These are phyloP conservation scores for Calonectria honghensis DNA, from an alignment of 2,329 filamentous ascomycete species.

Conservation along the genomic window DNA sequence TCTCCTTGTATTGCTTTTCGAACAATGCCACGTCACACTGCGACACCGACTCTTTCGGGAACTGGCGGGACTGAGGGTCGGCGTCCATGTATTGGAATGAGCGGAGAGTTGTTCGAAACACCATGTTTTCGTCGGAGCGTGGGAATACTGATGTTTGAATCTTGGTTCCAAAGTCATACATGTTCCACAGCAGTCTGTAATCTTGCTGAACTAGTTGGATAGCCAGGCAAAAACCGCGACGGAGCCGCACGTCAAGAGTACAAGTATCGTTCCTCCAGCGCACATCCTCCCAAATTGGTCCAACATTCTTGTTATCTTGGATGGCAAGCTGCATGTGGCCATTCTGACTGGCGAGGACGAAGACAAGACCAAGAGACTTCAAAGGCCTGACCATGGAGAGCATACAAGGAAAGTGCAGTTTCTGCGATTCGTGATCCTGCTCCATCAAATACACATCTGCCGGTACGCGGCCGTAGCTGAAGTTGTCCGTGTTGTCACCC, in stretches of 20 bases:
- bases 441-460: slow-evolving; percentile 86
- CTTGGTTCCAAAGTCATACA: slow-evolving; percentile 89
- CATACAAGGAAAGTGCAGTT: slow-evolving; percentile 82
- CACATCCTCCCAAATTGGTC: slow-evolving; percentile 87
- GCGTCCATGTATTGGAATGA: slow-evolving; percentile 89
- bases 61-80: slow-evolving; percentile 79
- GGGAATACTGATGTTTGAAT: slow-evolving; percentile 83
- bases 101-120: slow-evolving; percentile 81
- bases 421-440: slow-evolving; percentile 79
- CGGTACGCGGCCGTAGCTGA: slow-evolving; percentile 86
- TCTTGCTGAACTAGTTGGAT: slow-evolving; percentile 85
- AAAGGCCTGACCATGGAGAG: slow-evolving; percentile 84
- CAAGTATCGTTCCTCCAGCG: slow-evolving; percentile 83
- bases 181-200: slow-evolving; percentile 85
- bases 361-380: slow-evolving; percentile 81
- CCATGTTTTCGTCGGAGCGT: slow-evolving; percentile 80
- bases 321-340: slow-evolving; percentile 85
- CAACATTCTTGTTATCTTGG: slow-evolving; percentile 79
- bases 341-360: slow-evolving; percentile 87
- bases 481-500: slow-evolving; percentile 82
- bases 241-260: slow-evolving; percentile 81
- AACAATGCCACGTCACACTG: slow-evolving; percentile 85
- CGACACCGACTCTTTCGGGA: slow-evolving; percentile 83
- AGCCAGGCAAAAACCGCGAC: slow-evolving; percentile 83
- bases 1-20: slow-evolving; percentile 80